Evolutionary conservation across 2,329 filamentous ascomycete genomes (phyloP), one percentile per base, ranked within the genome.

Genomic region (Aspergillus tubingensis): DNA sequence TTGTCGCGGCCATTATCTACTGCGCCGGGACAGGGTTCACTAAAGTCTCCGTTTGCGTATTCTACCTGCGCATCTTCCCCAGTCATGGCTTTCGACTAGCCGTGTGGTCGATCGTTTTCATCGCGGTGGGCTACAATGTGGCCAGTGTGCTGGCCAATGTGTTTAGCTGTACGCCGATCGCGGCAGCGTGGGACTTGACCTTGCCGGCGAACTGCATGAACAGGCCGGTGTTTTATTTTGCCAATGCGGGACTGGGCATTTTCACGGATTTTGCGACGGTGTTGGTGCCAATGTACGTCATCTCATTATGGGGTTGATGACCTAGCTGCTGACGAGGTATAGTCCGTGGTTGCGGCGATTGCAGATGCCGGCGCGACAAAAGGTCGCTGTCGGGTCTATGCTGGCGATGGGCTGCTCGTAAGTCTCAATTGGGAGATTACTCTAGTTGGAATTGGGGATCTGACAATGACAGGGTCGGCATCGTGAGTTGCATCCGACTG

Each of bases 21-120:
- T 69, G 68, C 48, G 65, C 66, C 17, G 69, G 65, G 5, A 71
- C 70, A 11, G 72, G 70, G 5, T 70, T 72, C 53, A 67, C 69
- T 25, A 74, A 74, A 53, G 61, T 72, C 38, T 72, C 72, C 8
- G 71, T 75, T 23, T 67, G 75, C 13, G 30, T 74, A 7, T 69
- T 69, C 43, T 72, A 72, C 54, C 60, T 66, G 15, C 69, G 68
- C 52, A 70, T 75, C 48, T 73, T 72, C 54, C 72, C 72, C 4
- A 68, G 66, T 17, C 62, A 63, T 8, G 65, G 62, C 32, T 69
- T 73, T 52, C 68, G 69, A 25, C 39, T 63, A 5, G 65, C 63
- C 8, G 67, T 69, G 21, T 69, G 68, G 68, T 13, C 54, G 2
- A 61, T 70, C 17, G 62, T 69, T 0, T 68, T 70, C 19, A 65